A percentile compares a stretch with the other conserved stretches of the same genome.
Evolutionary conservation across 2,329 filamentous ascomycete genomes (phyloP).

Genomic region (Aplosporella prunicola): DNA sequence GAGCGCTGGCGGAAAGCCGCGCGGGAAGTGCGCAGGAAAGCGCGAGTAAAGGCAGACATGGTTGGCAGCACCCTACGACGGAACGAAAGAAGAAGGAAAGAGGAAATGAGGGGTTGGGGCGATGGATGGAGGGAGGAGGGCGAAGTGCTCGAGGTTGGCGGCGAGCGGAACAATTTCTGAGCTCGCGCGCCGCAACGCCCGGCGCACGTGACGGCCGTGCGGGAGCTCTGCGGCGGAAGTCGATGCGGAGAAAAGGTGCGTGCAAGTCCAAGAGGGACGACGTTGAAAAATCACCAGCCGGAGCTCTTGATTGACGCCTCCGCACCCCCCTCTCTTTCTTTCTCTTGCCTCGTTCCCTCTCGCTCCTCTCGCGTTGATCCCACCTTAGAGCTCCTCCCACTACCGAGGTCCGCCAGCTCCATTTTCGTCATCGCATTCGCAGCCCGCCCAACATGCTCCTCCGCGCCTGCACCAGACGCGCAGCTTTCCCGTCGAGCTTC

Average conservation of each 20-base stretch:
- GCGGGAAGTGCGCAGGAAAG: slow-evolving; percentile 75
- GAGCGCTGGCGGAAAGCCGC: slow-evolving; percentile 57
- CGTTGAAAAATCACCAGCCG: too few species aligned
- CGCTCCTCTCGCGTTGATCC: not conserved
- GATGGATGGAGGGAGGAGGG: slow-evolving; percentile 18
- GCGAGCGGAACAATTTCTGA: slow-evolving; percentile 19
- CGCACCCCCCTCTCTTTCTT: slow-evolving; percentile 7
- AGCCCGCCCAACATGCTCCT: slow-evolving; percentile 35
- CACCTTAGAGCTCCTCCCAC: not conserved
- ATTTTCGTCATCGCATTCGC: slow-evolving; percentile 12
- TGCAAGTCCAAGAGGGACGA: too few species aligned
- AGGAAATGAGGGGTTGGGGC: slow-evolving; percentile 11
- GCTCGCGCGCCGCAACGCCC: slow-evolving; percentile 16
- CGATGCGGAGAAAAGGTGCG: too few species aligned
- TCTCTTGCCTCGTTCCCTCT: not conserved
- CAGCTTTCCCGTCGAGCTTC: slow-evolving; percentile 31
- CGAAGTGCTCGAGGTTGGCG: slow-evolving; percentile 13
- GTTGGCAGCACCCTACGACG: slow-evolving; percentile 30
- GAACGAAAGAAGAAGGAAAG: slow-evolving; percentile 17
- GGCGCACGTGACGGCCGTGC: slow-evolving; percentile 4
- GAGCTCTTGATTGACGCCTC: slow-evolving; percentile 11
- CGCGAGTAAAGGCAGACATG: slow-evolving; percentile 76
- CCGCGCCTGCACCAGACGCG: slow-evolving; percentile 30
- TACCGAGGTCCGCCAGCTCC: not conserved
- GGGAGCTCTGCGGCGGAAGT: slow-evolving; percentile 6